Evolutionary conservation across 257 asterid genomes (phyloP), one percentile per base, ranked within the genome.

Genomic region (Scutellaria galericulata): DNA sequence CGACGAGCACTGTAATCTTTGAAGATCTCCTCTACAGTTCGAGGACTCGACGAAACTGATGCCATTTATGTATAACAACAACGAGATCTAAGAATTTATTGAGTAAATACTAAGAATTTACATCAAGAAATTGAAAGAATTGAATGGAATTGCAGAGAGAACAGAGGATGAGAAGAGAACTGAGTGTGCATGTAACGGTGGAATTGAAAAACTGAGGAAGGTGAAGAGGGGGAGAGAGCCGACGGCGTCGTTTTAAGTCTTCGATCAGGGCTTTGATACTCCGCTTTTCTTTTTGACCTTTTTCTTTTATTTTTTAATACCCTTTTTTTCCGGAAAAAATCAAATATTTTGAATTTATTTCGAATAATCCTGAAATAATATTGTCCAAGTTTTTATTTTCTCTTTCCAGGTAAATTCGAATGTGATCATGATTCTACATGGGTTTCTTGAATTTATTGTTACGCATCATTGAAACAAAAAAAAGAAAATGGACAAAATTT

Each of bases 21-120:
- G 82, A 83, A 90, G 86, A 90, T 90, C 81, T 90, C 96, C 81
- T 90, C 97, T 7, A 90, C 97, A 47, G 96, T 81, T 61, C 90
- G 88, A 55, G 89, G 92, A 61, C 78, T 81, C 20, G 86, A 77
- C 11, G 85, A 75, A 65, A 80, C 73, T 14, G 91, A 74, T 4
- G 95, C 87, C 95, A 90, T 89, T 72, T 64, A 41, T 39, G 79
- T 54, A 4, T 8, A 62, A 5, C 54, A 71, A 40, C 50, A n/a
- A 31, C 51, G 75, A 80, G 89, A 82, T 85, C 87, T 80, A 66
- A 24, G 3, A 57, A 35, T 51, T 13, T 45, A 73, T 15, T 52
- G 68, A 69, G 73, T 59, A 66, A 72, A 46, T n/a, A 59, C 47
- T 22, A 50, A 66, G 59, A 68, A 84, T 79, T 73, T 75, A 63